Conservation (phyloP, 2,329 filamentous ascomycete genomes). For the Diaporthe vaccinii region DNA sequence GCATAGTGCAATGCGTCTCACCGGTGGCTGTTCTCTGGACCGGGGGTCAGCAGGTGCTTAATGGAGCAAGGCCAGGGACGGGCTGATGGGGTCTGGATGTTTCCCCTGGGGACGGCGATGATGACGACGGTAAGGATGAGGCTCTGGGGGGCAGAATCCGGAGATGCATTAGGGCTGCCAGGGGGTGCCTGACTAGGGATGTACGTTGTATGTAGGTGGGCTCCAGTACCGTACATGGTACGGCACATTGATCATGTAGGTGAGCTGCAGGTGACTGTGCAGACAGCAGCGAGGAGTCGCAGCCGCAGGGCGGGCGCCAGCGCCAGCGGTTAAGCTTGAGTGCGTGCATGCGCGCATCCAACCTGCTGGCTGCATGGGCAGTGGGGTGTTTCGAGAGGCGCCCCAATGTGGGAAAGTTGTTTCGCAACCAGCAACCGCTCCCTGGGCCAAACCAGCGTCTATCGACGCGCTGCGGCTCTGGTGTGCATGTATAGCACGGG, state of each 20-base stretch:
- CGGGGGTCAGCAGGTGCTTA: neutral
- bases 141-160: constrained; percentile 23
- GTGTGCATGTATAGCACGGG: neutral
- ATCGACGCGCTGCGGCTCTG: neutral
- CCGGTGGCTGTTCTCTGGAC: neutral
- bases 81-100: neutral
- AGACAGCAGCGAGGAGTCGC: neutral
- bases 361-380: neutral
- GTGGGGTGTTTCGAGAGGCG: constrained; percentile 16
- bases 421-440: constrained; percentile 4
- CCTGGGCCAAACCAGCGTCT: neutral
- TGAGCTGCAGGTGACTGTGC: constrained; percentile 33
- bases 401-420: neutral
- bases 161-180: constrained; percentile 32
- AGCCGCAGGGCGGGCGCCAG: neutral
- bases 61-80: neutral
- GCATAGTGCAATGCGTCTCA: neutral
- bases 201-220: neutral
- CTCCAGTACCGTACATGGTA: neutral
- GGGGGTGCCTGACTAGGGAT: constrained; percentile 8
- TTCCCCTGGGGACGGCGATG: neutral
- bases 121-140: constrained; percentile 2
- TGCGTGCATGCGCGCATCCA: neutral
- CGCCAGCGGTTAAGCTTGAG: constrained; percentile 17
- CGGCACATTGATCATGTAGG: neutral